A percentile compares a stretch with the other conserved stretches of the same genome.
phyloP scores from a whole-genome alignment of 306 rosid genomes.

The Rubus idaeus region DNA sequence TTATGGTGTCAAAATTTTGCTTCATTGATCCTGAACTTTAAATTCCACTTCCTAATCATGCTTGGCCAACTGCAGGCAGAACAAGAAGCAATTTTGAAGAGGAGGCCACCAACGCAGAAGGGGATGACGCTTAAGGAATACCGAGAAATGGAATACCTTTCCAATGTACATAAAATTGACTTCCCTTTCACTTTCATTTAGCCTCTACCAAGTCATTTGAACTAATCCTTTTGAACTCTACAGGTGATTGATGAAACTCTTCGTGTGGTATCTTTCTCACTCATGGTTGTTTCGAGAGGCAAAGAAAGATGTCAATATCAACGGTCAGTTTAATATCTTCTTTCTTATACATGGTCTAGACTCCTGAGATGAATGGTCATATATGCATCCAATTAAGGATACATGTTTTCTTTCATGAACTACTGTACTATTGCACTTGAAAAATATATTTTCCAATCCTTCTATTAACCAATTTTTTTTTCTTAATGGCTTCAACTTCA shows the following conservation, averaged over 20 bases:
- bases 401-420: not conserved
- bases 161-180: conserved; percentile 42
- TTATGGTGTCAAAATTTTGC: not conserved
- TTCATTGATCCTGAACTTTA: not conserved
- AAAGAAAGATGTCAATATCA: conserved; percentile 56
- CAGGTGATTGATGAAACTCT: conserved; percentile 89
- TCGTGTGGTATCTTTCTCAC: conserved; percentile 76
- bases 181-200: conserved; percentile 1
- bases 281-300: conserved; percentile 82
- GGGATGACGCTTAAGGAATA: conserved; percentile 66
- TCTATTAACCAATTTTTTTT: not conserved
- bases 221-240: not conserved
- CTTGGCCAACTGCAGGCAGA: conserved; percentile 47
- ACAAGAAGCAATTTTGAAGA: conserved; percentile 67
- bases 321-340: conserved; percentile 45
- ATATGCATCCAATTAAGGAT: not conserved
- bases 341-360: not conserved
- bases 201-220: not conserved
- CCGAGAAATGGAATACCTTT: conserved; percentile 76
- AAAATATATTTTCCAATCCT: not conserved
- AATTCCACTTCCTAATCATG: conserved; percentile 3
- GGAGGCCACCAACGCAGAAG: conserved; percentile 60
- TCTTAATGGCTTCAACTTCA: conserved; percentile 27
- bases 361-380: not conserved
- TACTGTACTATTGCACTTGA: not conserved